Conservation (phyloP, 805 yeast species). For the Saccharomyces eubayanus region DNA sequence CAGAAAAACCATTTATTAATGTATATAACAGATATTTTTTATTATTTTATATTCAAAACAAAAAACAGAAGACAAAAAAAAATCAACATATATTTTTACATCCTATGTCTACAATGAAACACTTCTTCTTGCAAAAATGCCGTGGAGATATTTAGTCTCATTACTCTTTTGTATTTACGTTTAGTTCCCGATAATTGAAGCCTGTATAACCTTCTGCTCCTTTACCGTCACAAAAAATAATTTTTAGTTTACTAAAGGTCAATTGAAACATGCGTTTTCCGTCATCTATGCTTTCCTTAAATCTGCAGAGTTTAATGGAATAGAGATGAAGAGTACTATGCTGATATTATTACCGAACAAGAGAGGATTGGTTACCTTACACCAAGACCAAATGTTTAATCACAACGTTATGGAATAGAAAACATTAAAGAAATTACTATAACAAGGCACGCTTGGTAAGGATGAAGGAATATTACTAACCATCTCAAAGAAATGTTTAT, state of each 20-base stretch:
- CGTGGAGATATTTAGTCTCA: no score
- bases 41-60: neutral
- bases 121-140: neutral
- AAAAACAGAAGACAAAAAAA: neutral
- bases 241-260: no score
- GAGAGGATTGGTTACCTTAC: neutral
- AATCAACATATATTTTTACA: neutral
- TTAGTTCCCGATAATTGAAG: neutral
- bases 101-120: no score
- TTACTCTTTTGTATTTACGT: neutral
- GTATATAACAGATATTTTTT: neutral
- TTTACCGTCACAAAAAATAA: no score
- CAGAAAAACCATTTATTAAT: neutral
- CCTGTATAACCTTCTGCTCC: no score
- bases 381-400: neutral
- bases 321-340: no score
- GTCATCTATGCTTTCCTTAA: no score
- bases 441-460: neutral
- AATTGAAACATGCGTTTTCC: no score
- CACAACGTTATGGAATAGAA: neutral
- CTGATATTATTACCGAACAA: no score
- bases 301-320: no score
- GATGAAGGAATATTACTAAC: neutral
- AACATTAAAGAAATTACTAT: neutral
- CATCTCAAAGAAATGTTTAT: neutral